Percentiles rank a stretch among this genome's conserved stretches.
phyloP scores from a whole-genome alignment of 345 rosid species.

The Citrus cavaleriei region DNA sequence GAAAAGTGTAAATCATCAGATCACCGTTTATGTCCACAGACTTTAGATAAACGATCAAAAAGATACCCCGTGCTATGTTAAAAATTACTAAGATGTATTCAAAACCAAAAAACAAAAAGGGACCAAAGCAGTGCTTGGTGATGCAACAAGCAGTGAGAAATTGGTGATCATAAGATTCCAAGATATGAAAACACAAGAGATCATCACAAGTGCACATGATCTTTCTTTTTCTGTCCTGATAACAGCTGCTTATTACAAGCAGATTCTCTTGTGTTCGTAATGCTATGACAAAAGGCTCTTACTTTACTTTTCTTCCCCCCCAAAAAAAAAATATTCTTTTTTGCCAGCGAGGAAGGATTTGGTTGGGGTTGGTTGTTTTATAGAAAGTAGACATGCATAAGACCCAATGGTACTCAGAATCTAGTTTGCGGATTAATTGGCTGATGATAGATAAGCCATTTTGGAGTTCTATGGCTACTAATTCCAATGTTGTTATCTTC shows the following conservation, averaged over 20 bases:
- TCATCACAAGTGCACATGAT: neutral
- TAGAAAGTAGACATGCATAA: neutral
- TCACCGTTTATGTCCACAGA: neutral
- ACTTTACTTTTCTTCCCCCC: neutral
- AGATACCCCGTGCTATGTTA: neutral
- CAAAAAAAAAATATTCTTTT: neutral
- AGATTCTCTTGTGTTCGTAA: neutral
- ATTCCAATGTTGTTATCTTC: neutral
- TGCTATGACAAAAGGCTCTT: neutral
- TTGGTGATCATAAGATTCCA: neutral
- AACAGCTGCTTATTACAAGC: neutral
- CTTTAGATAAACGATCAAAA: neutral
- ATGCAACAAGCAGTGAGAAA: neutral
- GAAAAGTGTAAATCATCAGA: constrained; percentile 7
- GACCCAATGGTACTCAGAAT: neutral
- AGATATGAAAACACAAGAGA: neutral
- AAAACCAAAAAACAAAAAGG: neutral
- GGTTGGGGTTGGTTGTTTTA: neutral
- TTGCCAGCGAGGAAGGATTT: neutral
- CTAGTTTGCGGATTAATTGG: neutral
- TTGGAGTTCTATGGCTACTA: neutral
- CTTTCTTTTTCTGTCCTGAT: neutral
- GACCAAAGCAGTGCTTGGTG: neutral
- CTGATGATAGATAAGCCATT: neutral
- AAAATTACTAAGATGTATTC: neutral